Conservation (phyloP, 2,329 filamentous ascomycete genomes). For the Diaporthe vexans region DNA sequence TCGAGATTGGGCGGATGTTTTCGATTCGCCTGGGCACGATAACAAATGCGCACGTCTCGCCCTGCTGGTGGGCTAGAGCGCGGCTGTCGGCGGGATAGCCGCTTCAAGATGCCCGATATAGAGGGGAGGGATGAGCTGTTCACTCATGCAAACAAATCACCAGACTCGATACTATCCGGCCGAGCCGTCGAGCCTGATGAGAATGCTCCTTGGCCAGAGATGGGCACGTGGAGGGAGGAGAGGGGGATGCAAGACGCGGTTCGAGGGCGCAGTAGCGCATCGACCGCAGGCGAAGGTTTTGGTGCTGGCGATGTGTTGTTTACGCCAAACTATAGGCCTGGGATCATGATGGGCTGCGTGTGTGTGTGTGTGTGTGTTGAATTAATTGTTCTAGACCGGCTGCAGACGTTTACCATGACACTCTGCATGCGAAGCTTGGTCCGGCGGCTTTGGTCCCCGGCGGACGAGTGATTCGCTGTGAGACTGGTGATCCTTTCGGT, state of each 20-base stretch:
- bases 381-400: background rate
- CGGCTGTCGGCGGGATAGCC: constrained; percentile 42
- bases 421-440: constrained; percentile 7
- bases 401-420: background rate
- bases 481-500: constrained; percentile 19
- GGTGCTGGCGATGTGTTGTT: constrained; percentile 12
- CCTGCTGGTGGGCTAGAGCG: constrained; percentile 25
- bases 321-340: background rate
- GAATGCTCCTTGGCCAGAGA: constrained; percentile 20
- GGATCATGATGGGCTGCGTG: background rate
- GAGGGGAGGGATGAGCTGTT: constrained; percentile 32
- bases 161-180: constrained; percentile 25
- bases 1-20: constrained; percentile 14
- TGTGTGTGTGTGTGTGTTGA: background rate
- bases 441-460: constrained; percentile 22
- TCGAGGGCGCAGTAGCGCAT: constrained; percentile 10
- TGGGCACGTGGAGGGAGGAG: background rate
- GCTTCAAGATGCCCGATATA: constrained; percentile 41
- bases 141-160: constrained; percentile 33
- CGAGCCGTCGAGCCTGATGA: constrained; percentile 23
- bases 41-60: constrained; percentile 28
- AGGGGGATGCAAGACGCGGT: background rate
- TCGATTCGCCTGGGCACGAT: constrained; percentile 37
- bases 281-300: constrained; percentile 10
- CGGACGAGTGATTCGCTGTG: constrained; percentile 4